Base-by-base conservation (phyloP, 371 early-diverging fungal species). In the Smittium culicis region DNA sequence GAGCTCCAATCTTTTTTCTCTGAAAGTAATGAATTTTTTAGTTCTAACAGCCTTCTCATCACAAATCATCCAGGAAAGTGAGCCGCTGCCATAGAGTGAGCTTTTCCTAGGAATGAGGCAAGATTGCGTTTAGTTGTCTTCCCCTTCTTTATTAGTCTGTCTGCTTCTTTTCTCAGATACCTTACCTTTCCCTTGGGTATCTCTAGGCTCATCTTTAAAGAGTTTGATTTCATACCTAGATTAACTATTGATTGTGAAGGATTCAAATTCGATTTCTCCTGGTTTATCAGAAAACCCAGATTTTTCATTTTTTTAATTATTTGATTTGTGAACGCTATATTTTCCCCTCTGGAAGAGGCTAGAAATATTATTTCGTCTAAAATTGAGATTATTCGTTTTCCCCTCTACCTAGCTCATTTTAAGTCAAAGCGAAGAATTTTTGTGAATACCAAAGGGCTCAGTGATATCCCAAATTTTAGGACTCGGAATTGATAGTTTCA, bases 401-500 rank as follows among this genome's bases (percentile, higher is more conserved):
- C 30, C 3, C 27, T 59, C n/a, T 25, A 14, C 59, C 59, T 59
- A 11, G 59, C 59, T 14, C 59, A 59, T 30, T 59, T 3, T 11
- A 59, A n/a, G 3, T 8, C 59, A 8, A 27, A 27, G 14, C 30
- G 25, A 11, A 59, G n/a, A 28, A 59, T 30, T 27, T 59, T 59
- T 25, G 59, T 59, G 59, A 59, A 59, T 25, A 30, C 30, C n/a
- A 25, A 14, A 14, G 59, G 59, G n/a, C 59, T 59, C 27, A 59
- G n/a, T 3, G 59, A 59, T 59, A 59, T 11, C 14, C 59, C 59
- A 25, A 59, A 59, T 59, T 11, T 8, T 16, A 74, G 65, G 0
- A 76, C 74, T 2, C 68, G 66, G 72, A 74, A 82, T 67, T 78
- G 80, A 69, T 80, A 59, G 28, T 30, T 59, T 59, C 27, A 16